A percentile compares a stretch with the other conserved stretches of the same genome.
These are phyloP conservation scores for Centrapalus pauciflorus DNA, from an alignment of 129 eudicot species.

Conservation along the genomic window DNA sequence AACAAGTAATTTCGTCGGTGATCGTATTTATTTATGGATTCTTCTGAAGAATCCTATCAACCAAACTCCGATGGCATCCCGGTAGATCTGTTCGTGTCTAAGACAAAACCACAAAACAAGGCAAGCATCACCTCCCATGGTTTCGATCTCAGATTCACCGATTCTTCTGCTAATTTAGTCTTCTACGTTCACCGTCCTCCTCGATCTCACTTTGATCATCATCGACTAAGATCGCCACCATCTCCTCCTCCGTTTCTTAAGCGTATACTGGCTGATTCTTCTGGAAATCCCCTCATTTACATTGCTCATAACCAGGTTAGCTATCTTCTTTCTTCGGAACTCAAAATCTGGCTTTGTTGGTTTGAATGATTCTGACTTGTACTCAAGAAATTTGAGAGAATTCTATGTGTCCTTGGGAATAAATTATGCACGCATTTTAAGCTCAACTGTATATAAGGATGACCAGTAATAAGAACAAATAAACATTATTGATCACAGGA, in stretches of 20 bases:
- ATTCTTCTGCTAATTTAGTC: constrained; percentile 50
- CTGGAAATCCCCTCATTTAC: constrained; percentile 43
- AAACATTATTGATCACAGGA: too few species aligned
- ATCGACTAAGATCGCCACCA: background rate
- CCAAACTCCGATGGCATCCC: constrained; percentile 42
- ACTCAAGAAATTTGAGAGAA: too few species aligned
- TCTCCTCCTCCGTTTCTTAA: background rate
- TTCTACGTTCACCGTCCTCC: constrained; percentile 26
- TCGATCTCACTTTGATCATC: background rate
- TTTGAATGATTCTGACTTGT: too few species aligned
- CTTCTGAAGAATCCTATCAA: background rate
- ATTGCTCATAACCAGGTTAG: constrained; percentile 29
- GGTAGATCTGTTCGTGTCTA: constrained; percentile 56
- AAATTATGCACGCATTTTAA: too few species aligned
- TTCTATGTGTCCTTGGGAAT: too few species aligned
- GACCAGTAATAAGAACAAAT: too few species aligned
- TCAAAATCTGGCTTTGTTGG: background rate
- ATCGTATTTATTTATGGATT: background rate
- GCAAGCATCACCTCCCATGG: background rate
- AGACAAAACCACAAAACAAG: constrained; percentile 8
- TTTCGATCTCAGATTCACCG: constrained; percentile 30
- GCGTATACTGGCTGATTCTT: constrained; percentile 38
- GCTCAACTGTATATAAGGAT: too few species aligned
- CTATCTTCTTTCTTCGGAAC: background rate
- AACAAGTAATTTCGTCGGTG: too few species aligned